phyloP scores from a whole-genome alignment of 306 rosid genomes.

The Rosa persica region DNA sequence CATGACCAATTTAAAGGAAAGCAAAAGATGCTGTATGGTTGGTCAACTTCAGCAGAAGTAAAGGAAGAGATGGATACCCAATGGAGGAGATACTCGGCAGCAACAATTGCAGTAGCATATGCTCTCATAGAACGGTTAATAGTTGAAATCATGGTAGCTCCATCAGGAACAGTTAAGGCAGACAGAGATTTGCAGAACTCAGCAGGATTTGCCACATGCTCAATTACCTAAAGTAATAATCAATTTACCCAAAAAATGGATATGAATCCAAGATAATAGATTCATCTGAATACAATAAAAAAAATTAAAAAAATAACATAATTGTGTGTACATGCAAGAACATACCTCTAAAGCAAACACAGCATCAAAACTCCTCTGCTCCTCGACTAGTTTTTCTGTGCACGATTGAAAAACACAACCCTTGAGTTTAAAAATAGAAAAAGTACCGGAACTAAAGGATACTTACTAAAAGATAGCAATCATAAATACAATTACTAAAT shows the following conservation, averaged over 20 bases:
- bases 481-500: neutral
- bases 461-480: neutral
- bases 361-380: conserved; percentile 75
- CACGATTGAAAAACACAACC: conserved; percentile 16
- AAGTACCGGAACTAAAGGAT: neutral
- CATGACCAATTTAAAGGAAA: neutral
- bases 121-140: conserved; percentile 89
- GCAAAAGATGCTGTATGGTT: neutral
- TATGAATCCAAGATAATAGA: conserved; percentile 19
- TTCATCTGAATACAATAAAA: conserved; percentile 5
- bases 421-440: neutral
- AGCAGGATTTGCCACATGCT: conserved; percentile 91
- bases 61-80: conserved; percentile 64
- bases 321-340: neutral
- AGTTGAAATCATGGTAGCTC: conserved; percentile 84
- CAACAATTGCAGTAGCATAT: conserved; percentile 78
- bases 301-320: neutral
- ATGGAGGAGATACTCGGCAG: conserved; percentile 82
- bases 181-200: conserved; percentile 88
- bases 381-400: conserved; percentile 84
- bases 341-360: conserved; percentile 82
- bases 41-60: conserved; percentile 3
- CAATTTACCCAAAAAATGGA: conserved; percentile 15
- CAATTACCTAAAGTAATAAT: conserved; percentile 60
- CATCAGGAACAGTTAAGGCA: conserved; percentile 62